Evolutionary conservation across 768 basidiomycete species (phyloP), one percentile per base, ranked within the genome.

Genomic region (Tephrocybe rancida): DNA sequence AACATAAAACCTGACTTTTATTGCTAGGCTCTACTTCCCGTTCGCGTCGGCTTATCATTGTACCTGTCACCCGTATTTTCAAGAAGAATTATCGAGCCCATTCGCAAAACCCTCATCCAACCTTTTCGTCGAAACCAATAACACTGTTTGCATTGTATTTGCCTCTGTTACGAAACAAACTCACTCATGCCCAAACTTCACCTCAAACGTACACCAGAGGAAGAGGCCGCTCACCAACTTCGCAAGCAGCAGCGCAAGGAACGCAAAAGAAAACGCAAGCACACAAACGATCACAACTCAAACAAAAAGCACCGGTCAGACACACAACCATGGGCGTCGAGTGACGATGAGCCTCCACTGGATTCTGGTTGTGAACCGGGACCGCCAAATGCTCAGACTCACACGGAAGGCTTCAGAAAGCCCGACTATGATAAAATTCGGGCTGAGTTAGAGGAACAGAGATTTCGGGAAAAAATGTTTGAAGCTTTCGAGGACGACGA

Each of bases 51-150:
- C 0, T 63, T 83, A 1, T 91, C 90, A 1, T 54, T 93, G 25
- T 92, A 88, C 66, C 70, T 88, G 2, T 76, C 90, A 1, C 91
- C 92, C 9, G 74, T 78, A 25, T 90, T 93, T 66, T 88, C 90
- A 3, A 75, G 90, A 52, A 52, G 73, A 3, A 60, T 87, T n/a
- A 62, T 92, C 8, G 84, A 88, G 42, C 90, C 91, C 7, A 64
- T 86, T 37, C 74, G 82, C 42, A 72, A 66, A 52, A 55, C 60
- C 2, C 42, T 78, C 18, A 55, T 70, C 7, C 64, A 61, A 24
- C 32, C 67, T 14, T 77, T 76, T 39, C 68, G 71, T 41, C 65
- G 65, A 43, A 58, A 58, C 26, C 21, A 30, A 42, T 61, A 44
- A 64, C 32, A 24, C 32, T 52, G 41, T 54, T 52, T 44, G 27